Evolutionary conservation across 2,329 filamentous ascomycete genomes (phyloP).

Genomic region (Claviceps humidiphila): DNA sequence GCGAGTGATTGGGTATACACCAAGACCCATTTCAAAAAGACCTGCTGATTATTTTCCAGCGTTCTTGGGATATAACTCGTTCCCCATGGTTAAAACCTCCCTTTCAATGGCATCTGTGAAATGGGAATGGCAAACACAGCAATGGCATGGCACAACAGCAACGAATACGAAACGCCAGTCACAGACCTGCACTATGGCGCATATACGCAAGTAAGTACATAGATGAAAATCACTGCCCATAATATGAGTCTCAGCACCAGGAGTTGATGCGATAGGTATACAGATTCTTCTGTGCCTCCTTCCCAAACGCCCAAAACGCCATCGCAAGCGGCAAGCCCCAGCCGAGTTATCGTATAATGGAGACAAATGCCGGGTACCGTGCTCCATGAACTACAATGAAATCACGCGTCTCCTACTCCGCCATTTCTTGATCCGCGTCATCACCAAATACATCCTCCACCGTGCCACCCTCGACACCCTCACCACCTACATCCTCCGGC

Average conservation of each 20-base stretch:
- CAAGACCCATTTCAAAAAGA: too few relatives aligned
- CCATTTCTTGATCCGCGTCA: conserved; percentile 45
- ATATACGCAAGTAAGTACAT: background rate
- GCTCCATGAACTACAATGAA: background rate
- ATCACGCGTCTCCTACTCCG: conserved; percentile 21
- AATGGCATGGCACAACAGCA: background rate
- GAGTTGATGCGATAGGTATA: background rate
- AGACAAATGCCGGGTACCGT: background rate
- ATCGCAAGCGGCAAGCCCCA: background rate
- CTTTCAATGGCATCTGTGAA: background rate
- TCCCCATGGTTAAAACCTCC: background rate
- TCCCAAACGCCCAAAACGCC: conserved; percentile 8
- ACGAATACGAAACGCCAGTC: background rate
- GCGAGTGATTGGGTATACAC: too few relatives aligned
- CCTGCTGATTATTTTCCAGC: too few relatives aligned
- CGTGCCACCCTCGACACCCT: conserved; percentile 35
- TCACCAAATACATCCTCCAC: conserved; percentile 43
- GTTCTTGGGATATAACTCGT: background rate
- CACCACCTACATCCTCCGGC: conserved; percentile 29
- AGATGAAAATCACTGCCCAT: background rate
- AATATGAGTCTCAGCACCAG: background rate
- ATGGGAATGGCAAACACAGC: background rate
- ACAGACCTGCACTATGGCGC: background rate
- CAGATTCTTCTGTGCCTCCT: background rate
- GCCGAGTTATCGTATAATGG: background rate